Evolutionary conservation across 2,329 filamentous ascomycete genomes (phyloP).

Genomic region (Penicillium sumatraense): DNA sequence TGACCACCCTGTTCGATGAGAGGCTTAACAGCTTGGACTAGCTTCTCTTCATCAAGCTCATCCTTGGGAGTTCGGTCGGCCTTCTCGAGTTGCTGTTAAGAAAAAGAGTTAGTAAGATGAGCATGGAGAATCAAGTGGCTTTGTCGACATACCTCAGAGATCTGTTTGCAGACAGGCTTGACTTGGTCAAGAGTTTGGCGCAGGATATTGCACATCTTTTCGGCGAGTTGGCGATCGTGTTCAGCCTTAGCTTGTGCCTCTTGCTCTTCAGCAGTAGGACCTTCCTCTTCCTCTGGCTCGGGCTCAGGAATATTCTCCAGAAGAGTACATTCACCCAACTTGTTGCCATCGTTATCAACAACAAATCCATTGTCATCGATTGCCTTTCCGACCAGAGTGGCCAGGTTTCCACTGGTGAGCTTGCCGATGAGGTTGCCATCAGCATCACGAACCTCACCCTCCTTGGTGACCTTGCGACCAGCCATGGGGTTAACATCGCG

Average conservation of each 20-base stretch:
- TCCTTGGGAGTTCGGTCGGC: conserved; percentile 82
- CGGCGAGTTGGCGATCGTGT: conserved; percentile 75
- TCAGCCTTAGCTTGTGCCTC: conserved; percentile 64
- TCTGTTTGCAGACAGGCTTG: conserved; percentile 83
- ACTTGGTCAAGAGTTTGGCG: conserved; percentile 81
- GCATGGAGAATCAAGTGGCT: conserved; percentile 2
- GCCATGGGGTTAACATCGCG: conserved; percentile 65
- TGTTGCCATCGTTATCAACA: conserved; percentile 64
- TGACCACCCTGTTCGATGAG: conserved; percentile 82
- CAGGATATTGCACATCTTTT: conserved; percentile 73
- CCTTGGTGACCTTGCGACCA: conserved; percentile 56
- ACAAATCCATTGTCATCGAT: conserved; percentile 59
- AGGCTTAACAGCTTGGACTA: conserved; percentile 84
- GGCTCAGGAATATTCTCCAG: conserved; percentile 59
- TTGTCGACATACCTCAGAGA: conserved; percentile 67
- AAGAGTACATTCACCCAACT: conserved; percentile 66
- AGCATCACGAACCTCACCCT: conserved; percentile 53
- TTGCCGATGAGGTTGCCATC: conserved; percentile 53
- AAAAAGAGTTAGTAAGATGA: conserved; percentile 13
- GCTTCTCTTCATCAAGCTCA: conserved; percentile 85
- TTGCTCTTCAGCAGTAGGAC: conserved; percentile 48
- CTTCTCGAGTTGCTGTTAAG: conserved; percentile 69
- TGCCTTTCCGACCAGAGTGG: conserved; percentile 46
- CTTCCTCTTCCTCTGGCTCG: conserved; percentile 50
- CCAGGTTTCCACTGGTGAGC: conserved; percentile 49